A percentile compares a stretch with the other conserved stretches of the same genome.
Evolutionary conservation across 2,329 filamentous ascomycete genomes (phyloP).

Genomic region (Dothidotthia symphoricarpi): DNA sequence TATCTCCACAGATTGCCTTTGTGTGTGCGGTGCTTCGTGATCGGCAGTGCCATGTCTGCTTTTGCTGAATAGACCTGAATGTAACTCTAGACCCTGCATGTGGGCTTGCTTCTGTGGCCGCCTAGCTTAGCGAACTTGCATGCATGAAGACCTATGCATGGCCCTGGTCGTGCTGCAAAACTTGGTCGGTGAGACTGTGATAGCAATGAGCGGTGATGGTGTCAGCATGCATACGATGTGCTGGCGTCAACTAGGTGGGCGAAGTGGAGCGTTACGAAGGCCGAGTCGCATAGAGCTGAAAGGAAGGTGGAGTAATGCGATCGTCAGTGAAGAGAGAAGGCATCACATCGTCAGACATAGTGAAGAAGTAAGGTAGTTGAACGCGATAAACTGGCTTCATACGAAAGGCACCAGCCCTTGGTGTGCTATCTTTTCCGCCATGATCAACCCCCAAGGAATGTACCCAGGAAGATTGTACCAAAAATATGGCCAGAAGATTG

Average conservation of each 20-base stretch:
- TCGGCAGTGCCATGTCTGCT: too few species aligned
- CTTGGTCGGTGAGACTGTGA: too few species aligned
- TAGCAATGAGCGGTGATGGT: slow-evolving; percentile 1
- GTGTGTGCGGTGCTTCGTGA: too few species aligned
- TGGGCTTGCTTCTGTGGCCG: too few species aligned
- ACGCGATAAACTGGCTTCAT: slow-evolving; percentile 29
- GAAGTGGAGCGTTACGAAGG: neutral
- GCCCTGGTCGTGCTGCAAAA: too few species aligned
- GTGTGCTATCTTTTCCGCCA: slow-evolving; percentile 32
- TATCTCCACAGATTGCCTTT: too few species aligned
- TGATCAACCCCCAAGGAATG: slow-evolving; percentile 9
- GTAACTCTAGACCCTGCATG: too few species aligned
- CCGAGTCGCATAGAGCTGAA: too few species aligned
- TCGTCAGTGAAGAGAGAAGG: neutral
- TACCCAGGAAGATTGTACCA: slow-evolving; percentile 22
- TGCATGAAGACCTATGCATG: too few species aligned
- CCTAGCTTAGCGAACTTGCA: too few species aligned
- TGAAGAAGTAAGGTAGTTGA: slow-evolving; percentile 12
- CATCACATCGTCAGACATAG: neutral
- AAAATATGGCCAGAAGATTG: slow-evolving; percentile 6
- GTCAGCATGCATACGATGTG: slow-evolving; percentile 17
- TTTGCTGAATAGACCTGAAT: too few species aligned
- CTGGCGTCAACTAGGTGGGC: slow-evolving; percentile 9
- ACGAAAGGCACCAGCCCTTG: slow-evolving; percentile 37
- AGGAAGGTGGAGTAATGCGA: too few species aligned